Percentiles rank a stretch among this genome's conserved stretches.
Evolutionary conservation across 768 basidiomycete species (phyloP).

Genomic region (Coprinellus micaceus): DNA sequence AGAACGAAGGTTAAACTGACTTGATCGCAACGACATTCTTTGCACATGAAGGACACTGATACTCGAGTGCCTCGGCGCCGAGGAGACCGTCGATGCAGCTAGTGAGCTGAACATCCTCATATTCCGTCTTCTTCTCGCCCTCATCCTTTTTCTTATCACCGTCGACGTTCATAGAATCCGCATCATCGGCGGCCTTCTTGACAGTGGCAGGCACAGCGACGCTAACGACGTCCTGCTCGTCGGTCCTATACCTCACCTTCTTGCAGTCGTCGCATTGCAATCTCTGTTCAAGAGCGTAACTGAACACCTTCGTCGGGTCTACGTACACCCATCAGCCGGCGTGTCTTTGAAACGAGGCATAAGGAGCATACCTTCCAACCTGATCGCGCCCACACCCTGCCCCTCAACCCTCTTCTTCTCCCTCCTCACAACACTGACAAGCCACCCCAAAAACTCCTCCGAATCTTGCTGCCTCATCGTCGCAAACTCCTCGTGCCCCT

Average conservation of each 20-base stretch:
- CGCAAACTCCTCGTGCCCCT: constrained; percentile 88
- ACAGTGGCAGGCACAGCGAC: constrained; percentile 76
- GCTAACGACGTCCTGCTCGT: constrained; percentile 73
- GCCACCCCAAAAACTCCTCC: constrained; percentile 87
- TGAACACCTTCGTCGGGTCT: constrained; percentile 75
- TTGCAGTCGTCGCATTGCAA: constrained; percentile 78
- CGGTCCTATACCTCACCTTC: constrained; percentile 79
- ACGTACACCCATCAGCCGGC: not conserved
- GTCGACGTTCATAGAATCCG: constrained; percentile 61
- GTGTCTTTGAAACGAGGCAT: not conserved
- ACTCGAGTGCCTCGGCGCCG: constrained; percentile 68
- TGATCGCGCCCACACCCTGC: constrained; percentile 24
- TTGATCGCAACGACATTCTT: constrained; percentile 68
- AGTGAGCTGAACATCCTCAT: constrained; percentile 56
- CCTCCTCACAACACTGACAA: constrained; percentile 70
- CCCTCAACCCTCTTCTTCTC: constrained; percentile 50
- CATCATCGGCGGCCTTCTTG: constrained; percentile 47
- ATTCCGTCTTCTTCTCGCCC: constrained; percentile 52
- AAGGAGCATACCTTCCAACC: too few relatives aligned
- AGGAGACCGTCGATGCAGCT: constrained; percentile 59
- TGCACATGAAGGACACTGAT: constrained; percentile 72
- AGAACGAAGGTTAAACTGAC: too few relatives aligned
- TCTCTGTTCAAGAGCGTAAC: constrained; percentile 82
- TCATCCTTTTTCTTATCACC: constrained; percentile 45
- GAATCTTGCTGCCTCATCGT: constrained; percentile 98